Conservation (phyloP, 2,329 filamentous ascomycete species). For the Arthrobotrys entomopaga region DNA sequence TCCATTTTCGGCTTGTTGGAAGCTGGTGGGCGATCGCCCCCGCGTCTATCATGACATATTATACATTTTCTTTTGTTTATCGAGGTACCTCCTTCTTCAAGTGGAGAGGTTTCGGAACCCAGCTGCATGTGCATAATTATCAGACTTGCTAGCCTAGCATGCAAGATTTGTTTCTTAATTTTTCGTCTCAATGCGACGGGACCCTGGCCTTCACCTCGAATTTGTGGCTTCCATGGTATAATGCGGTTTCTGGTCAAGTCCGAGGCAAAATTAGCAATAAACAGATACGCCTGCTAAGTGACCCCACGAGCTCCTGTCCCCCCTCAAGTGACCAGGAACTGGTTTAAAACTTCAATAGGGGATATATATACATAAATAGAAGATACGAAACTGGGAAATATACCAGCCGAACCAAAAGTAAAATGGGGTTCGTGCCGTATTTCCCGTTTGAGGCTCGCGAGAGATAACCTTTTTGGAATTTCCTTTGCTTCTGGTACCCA, state of each 20-base stretch:
- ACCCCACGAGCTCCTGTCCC: slow-evolving; percentile 3
- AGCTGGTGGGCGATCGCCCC: too few relatives aligned
- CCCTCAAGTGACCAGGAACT: not conserved
- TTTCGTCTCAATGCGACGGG: not conserved
- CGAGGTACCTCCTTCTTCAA: not conserved
- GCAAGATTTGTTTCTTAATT: slow-evolving; percentile 10
- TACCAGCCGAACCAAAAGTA: not conserved
- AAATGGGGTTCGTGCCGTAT: not conserved
- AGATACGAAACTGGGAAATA: slow-evolving; percentile 16
- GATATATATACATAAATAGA: slow-evolving; percentile 3
- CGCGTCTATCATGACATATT: not conserved
- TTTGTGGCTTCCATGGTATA: too few relatives aligned
- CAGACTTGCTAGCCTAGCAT: slow-evolving; percentile 5
- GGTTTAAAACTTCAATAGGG: not conserved
- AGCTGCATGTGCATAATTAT: not conserved
- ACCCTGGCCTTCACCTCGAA: too few relatives aligned
- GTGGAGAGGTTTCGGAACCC: slow-evolving; percentile 19
- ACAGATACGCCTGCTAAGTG: not conserved
- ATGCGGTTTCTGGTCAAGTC: too few relatives aligned
- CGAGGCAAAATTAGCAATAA: too few relatives aligned
- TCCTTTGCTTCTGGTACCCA: not conserved
- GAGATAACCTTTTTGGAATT: too few relatives aligned
- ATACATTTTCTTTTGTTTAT: slow-evolving; percentile 5
- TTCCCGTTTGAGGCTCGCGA: too few relatives aligned
- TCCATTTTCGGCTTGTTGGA: too few relatives aligned